Evolutionary conservation across 2,329 filamentous ascomycete species (phyloP).

Genomic region (Cladophialophora chaetospira): DNA sequence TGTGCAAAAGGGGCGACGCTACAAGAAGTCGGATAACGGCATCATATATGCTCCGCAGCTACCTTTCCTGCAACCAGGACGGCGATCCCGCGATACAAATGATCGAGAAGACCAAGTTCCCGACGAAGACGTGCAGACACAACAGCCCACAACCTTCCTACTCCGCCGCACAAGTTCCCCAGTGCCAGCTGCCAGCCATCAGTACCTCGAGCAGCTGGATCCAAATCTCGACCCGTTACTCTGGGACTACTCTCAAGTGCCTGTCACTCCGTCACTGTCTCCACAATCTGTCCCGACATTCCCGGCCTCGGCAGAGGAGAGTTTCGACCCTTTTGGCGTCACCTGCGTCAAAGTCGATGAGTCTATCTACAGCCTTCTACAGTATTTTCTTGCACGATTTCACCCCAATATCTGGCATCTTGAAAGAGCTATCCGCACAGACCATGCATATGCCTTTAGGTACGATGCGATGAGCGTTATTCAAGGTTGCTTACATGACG

Average conservation of each 20-base stretch:
- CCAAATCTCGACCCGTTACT: conserved; percentile 13
- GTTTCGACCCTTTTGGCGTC: conserved; percentile 20
- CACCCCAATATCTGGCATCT: conserved; percentile 27
- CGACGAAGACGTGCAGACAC: not conserved
- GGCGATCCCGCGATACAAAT: not conserved
- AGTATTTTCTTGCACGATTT: conserved; percentile 22
- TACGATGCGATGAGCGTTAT: conserved; percentile 17
- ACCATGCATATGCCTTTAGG: conserved; percentile 22
- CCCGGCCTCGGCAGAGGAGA: conserved; percentile 18
- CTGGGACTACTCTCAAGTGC: conserved; percentile 4
- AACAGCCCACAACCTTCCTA: not conserved
- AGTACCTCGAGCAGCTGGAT: not conserved
- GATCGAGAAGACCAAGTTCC: not conserved
- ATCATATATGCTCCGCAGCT: conserved; percentile 1
- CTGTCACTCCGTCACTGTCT: not conserved
- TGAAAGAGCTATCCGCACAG: conserved; percentile 10
- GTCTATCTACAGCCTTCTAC: conserved; percentile 18
- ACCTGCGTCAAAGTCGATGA: conserved; percentile 20
- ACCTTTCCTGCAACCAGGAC: conserved; percentile 4
- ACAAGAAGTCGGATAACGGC: conserved; percentile 13
- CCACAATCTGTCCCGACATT: conserved; percentile 12
- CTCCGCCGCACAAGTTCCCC: not conserved
- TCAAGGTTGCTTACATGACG: conserved; percentile 19
- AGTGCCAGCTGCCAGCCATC: not conserved
- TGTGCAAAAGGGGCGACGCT: conserved; percentile 20